These are phyloP conservation scores for Hericium erinaceus DNA, from an alignment of 768 basidiomycete species.

Conservation along the genomic window DNA sequence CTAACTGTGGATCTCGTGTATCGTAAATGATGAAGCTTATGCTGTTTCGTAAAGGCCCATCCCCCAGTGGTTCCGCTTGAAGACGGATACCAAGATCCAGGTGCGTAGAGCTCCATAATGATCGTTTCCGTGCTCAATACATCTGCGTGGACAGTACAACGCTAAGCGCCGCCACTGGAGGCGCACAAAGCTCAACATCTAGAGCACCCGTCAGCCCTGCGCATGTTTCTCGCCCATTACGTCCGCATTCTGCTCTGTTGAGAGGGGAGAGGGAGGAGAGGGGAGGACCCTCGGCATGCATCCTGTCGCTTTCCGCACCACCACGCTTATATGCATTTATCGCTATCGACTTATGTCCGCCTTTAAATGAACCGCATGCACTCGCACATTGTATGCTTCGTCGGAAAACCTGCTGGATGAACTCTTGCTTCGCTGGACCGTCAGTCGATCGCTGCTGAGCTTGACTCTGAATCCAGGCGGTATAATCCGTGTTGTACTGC, in stretches of 20 bases:
- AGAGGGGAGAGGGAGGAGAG: not conserved
- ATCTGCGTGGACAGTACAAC: conserved; percentile 52
- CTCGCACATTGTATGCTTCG: too few species aligned
- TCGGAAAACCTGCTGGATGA: too few species aligned
- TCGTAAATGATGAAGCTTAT: not conserved
- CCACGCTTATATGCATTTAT: conserved; percentile 2
- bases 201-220: conserved; percentile 19
- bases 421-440: too few species aligned
- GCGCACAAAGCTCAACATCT: conserved; percentile 98
- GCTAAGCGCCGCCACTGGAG: conserved; percentile 98
- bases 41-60: conserved; percentile 56
- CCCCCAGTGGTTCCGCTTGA: conserved; percentile 98
- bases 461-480: too few species aligned
- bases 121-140: not conserved
- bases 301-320: not conserved
- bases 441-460: too few species aligned
- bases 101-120: conserved; percentile 26
- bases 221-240: not conserved
- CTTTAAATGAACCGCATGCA: not conserved
- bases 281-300: not conserved
- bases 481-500: too few species aligned
- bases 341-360: conserved; percentile 1
- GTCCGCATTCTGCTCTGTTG: not conserved
- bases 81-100: conserved; percentile 93
- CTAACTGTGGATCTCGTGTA: not conserved